These are phyloP conservation scores for Pythium sp. DNA, from an alignment of 352 stramenopile genomes.

Conservation along the genomic window DNA sequence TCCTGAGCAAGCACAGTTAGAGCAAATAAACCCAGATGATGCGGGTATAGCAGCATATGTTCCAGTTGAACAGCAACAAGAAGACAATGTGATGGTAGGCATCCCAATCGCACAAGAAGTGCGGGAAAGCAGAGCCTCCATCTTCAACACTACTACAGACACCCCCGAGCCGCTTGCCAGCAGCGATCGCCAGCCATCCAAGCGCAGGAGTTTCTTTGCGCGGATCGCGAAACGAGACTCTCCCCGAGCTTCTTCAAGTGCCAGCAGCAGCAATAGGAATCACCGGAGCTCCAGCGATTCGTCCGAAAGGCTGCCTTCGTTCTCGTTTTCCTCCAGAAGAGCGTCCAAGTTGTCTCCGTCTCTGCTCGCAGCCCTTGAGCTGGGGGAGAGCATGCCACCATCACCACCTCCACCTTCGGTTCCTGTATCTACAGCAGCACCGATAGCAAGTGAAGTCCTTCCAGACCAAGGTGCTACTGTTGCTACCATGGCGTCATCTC, in stretches of 20 bases:
- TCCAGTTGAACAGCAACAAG: background rate
- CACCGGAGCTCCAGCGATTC: conserved; percentile 4
- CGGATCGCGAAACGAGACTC: conserved; percentile 11
- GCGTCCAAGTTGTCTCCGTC: conserved; percentile 9
- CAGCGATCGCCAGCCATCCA: conserved; percentile 17
- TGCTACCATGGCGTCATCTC: background rate
- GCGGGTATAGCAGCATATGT: background rate
- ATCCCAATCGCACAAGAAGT: conserved; percentile 12
- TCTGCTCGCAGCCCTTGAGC: background rate
- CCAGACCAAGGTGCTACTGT: background rate
- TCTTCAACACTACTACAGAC: background rate
- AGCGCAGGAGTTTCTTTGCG: conserved; percentile 21
- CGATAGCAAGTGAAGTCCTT: background rate
- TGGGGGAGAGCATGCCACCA: background rate
- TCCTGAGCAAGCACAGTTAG: background rate
- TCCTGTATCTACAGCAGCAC: background rate
- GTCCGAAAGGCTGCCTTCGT: conserved; percentile 2
- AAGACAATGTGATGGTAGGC: conserved; percentile 1
- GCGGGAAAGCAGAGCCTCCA: conserved; percentile 2
- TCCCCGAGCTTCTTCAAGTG: background rate
- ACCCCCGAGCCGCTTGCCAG: background rate
- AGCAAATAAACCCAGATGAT: background rate
- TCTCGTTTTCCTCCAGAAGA: conserved; percentile 6
- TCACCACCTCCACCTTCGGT: background rate
- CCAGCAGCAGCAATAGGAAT: conserved; percentile 10